Conservation (phyloP, 495 filamentous ascomycete genomes). For the Neurospora africana region DNA sequence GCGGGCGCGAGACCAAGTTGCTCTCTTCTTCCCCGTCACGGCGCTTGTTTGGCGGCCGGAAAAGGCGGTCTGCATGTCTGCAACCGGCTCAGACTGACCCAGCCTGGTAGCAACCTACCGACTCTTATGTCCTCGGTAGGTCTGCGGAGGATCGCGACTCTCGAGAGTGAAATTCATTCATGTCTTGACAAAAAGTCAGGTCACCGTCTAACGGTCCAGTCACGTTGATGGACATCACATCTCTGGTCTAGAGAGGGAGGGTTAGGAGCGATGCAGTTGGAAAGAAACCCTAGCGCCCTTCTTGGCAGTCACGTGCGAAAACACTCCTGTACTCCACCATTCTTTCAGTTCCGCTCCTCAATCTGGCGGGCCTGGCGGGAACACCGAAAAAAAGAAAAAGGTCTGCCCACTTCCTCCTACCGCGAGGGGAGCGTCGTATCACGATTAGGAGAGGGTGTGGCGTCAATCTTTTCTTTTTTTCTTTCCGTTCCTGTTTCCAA, state of each 20-base stretch:
- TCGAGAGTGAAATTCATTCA: background rate
- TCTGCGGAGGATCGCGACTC: background rate
- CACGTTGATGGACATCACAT: background rate
- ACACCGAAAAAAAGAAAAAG: constrained; percentile 13
- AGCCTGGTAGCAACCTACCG: background rate
- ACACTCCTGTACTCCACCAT: constrained; percentile 19
- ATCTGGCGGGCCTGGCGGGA: constrained; percentile 5
- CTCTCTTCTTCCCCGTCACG: background rate
- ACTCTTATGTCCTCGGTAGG: background rate
- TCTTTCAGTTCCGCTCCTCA: constrained; percentile 9
- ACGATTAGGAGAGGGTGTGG: background rate
- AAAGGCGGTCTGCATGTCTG: background rate
- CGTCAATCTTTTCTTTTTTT: background rate
- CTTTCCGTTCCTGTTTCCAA: background rate
- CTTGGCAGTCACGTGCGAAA: constrained; percentile 17
- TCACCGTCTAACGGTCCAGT: background rate
- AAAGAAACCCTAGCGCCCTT: constrained; percentile 2
- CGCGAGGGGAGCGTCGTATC: background rate
- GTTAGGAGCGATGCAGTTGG: background rate
- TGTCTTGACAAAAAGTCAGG: background rate
- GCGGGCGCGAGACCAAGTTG: background rate
- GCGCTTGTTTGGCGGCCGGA: background rate
- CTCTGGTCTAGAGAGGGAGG: background rate
- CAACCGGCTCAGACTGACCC: background rate
- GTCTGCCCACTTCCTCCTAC: too few species aligned